Conservation (phyloP, 176 grass and related monocot genomes). For the Musa troglodytarum region DNA sequence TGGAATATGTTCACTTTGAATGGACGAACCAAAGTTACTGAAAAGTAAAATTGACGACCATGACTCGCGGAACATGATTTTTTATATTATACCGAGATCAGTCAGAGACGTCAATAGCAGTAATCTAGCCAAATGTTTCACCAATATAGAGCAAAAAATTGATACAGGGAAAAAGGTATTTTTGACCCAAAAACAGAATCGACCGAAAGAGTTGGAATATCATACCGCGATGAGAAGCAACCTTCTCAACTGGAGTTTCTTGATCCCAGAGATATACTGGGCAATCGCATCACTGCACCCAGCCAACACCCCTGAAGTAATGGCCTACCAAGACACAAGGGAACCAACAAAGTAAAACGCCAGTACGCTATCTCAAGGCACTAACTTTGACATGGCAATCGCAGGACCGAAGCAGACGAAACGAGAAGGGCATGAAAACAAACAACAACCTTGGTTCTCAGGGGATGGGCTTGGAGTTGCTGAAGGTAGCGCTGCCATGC, state of each 20-base stretch:
- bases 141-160: neutral
- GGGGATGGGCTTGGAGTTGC: constrained; percentile 9
- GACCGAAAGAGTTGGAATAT: neutral
- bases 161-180: neutral
- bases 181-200: neutral
- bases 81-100: too few relatives aligned
- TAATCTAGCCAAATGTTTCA: too few relatives aligned
- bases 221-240: constrained; percentile 38
- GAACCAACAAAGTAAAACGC: neutral
- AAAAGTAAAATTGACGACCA: too few relatives aligned
- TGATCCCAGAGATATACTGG: constrained; percentile 32
- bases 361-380: neutral
- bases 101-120: too few relatives aligned
- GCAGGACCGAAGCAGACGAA: neutral
- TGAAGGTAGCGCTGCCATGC: constrained; percentile 14
- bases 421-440: neutral
- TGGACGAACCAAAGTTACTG: too few relatives aligned
- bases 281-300: constrained; percentile 35
- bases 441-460: constrained; percentile 12
- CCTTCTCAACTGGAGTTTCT: constrained; percentile 41
- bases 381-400: too few relatives aligned
- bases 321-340: constrained; percentile 13
- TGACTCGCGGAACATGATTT: too few relatives aligned
- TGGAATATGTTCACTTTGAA: too few relatives aligned
- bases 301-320: constrained; percentile 31